These are phyloP conservation scores for Leptomonas pyrrhocoris DNA, from an alignment of 208 protist genomes.

Conservation along the genomic window DNA sequence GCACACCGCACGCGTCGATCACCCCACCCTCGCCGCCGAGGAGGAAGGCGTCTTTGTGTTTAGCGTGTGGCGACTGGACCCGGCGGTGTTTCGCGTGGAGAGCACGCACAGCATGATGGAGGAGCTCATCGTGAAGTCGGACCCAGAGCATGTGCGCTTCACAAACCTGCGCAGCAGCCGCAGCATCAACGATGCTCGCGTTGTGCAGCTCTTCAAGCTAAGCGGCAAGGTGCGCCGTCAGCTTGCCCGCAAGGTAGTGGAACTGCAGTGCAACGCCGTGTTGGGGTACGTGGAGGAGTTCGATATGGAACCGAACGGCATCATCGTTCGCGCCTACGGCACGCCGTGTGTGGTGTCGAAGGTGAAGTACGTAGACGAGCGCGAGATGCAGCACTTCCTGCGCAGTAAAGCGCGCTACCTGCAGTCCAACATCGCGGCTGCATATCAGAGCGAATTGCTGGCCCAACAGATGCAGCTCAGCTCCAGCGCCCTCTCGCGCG, in stretches of 20 bases:
- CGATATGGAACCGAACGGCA: conserved; percentile 89
- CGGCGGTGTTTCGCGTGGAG: conserved; percentile 86
- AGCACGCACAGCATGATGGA: conserved; percentile 85
- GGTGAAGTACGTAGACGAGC: conserved; percentile 66
- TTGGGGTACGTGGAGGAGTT: conserved; percentile 90
- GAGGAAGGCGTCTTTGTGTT: conserved; percentile 89
- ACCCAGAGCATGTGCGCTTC: conserved; percentile 90
- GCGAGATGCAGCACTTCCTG: conserved; percentile 28
- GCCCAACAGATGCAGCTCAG: conserved; percentile 19
- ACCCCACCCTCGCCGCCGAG: conserved; percentile 79
- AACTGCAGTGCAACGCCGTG: conserved; percentile 90
- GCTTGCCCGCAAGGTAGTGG: conserved; percentile 88
- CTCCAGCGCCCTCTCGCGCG: neutral
- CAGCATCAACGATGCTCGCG: conserved; percentile 80
- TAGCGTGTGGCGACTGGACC: conserved; percentile 83
- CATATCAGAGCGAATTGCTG: conserved; percentile 12
- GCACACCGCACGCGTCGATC: conserved; percentile 52
- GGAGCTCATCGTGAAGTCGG: conserved; percentile 90
- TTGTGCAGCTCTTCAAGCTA: conserved; percentile 89
- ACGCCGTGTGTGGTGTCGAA: conserved; percentile 86
- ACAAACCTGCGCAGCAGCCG: conserved; percentile 84
- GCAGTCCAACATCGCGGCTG: conserved; percentile 15
- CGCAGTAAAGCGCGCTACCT: conserved; percentile 23
- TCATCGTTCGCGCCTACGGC: conserved; percentile 92
- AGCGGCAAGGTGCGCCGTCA: conserved; percentile 91